Base-by-base conservation (phyloP, 306 rosid genomes). In the Trifolium dubium region DNA sequence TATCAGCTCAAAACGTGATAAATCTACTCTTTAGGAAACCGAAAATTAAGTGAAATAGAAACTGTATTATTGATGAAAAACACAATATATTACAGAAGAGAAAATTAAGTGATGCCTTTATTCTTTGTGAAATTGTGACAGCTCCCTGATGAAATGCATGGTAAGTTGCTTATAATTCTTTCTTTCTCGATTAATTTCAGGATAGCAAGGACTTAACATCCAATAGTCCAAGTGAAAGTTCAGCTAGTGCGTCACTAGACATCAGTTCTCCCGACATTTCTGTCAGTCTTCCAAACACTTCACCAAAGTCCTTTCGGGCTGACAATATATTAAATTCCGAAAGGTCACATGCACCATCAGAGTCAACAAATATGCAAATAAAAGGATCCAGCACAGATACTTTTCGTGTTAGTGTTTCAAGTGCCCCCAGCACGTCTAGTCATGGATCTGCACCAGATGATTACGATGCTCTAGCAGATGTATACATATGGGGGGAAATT, bases 361-460 rank as follows among this genome's bases (percentile, higher is more conserved):
- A 82, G 67, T 85, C 88, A 73, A 76, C 86, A 86, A 95, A 87
- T 73, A 92, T 95, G 99, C 98, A 92, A 82, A 87, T 88, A 65
- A 95, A 90, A 84, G 99, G 97, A 74, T 89, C 96, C 81, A 85
- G 96, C 74, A 90, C 95, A 63, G 99, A 95, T 86, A 91, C 85
- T 83, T 83, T 95, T 81, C 96, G 99, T 72, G 96, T 92, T 54
- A 95, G 99, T 80, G 99, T 95, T 84, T 95, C 99, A 44, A 95
- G 98, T 83, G 99, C 95, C 81, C 98, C 97, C 61, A 94, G 99
- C 81, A 86, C 99, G 46, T 95, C 99, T 28, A 92, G 99, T 80
- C 98, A 95, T 85, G 98, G 99, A 40, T 94, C 99, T 64, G 90
- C 88, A 32, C 96, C 90, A 2, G 99, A 95, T 83, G 99, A 95